phyloP scores from a whole-genome alignment of 306 rosid species.

The Casuarina equisetifolia region DNA sequence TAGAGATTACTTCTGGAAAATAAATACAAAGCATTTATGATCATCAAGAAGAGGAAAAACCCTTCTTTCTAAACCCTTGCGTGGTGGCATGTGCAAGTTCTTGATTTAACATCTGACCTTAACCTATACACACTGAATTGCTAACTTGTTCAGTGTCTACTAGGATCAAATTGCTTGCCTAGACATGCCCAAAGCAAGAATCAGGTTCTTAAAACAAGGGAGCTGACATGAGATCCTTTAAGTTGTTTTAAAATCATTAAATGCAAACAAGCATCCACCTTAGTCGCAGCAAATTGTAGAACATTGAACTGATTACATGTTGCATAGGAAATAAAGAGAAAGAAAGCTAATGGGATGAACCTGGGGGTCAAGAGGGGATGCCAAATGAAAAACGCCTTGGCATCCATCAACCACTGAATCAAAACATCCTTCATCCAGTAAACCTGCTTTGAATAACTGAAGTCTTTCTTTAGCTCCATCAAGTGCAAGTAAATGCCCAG shows the following conservation, averaged over 20 bases:
- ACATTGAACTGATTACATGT: not conserved
- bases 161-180: not conserved
- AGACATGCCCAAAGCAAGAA: not conserved
- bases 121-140: too few relatives aligned
- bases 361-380: conserved; percentile 13
- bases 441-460: conserved; percentile 8
- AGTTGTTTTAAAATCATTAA: not conserved
- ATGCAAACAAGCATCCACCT: not conserved
- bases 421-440: conserved; percentile 23
- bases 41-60: too few relatives aligned
- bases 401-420: conserved; percentile 19
- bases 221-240: not conserved
- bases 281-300: not conserved
- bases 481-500: conserved; percentile 8
- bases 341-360: not conserved
- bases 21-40: too few relatives aligned
- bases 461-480: conserved; percentile 23
- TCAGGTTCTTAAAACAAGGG: not conserved
- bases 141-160: too few relatives aligned
- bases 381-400: conserved; percentile 19
- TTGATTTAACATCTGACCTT: too few relatives aligned
- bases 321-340: not conserved
- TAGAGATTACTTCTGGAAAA: too few relatives aligned
- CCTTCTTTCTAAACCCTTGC: too few relatives aligned
- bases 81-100: too few relatives aligned